These are phyloP conservation scores for Aspergillus neotritici DNA, from an alignment of 2,329 filamentous ascomycete genomes.

Conservation along the genomic window DNA sequence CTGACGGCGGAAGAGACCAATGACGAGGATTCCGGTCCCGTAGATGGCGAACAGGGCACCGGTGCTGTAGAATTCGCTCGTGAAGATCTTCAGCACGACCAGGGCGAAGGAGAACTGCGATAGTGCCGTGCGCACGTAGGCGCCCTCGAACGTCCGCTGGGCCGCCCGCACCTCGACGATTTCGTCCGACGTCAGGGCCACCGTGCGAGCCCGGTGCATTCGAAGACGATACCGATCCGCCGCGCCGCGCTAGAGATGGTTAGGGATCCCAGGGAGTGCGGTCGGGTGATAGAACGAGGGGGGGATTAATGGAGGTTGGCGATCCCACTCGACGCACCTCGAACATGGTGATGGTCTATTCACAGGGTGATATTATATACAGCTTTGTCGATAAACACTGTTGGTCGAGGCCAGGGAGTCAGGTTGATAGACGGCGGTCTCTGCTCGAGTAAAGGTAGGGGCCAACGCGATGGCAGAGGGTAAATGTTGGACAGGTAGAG, in stretches of 20 bases:
- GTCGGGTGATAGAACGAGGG: neutral
- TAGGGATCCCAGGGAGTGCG: constrained; percentile 7
- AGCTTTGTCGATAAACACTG: too few relatives aligned
- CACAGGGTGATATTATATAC: neutral
- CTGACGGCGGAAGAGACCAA: constrained; percentile 77
- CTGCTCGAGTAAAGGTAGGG: too few relatives aligned
- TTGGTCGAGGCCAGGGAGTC: too few relatives aligned
- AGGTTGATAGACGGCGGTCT: too few relatives aligned
- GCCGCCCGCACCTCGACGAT: constrained; percentile 92
- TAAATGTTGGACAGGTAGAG: too few relatives aligned
- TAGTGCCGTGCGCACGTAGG: constrained; percentile 90
- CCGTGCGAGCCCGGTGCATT: constrained; percentile 74
- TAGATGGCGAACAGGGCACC: constrained; percentile 95
- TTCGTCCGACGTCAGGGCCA: constrained; percentile 74
- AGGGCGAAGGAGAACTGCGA: constrained; percentile 94
- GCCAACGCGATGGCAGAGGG: too few relatives aligned
- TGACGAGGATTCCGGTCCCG: constrained; percentile 74
- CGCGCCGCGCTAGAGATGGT: constrained; percentile 52
- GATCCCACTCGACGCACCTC: constrained; percentile 18
- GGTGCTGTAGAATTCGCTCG: constrained; percentile 90
- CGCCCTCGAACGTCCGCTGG: constrained; percentile 94
- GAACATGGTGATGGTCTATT: constrained; percentile 20
- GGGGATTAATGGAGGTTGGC: neutral
- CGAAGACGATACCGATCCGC: constrained; percentile 72
- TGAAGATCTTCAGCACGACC: constrained; percentile 94